A percentile compares a stretch with the other conserved stretches of the same genome.
These are phyloP conservation scores for Suillus lakei DNA, from an alignment of 768 basidiomycete species.

Conservation along the genomic window DNA sequence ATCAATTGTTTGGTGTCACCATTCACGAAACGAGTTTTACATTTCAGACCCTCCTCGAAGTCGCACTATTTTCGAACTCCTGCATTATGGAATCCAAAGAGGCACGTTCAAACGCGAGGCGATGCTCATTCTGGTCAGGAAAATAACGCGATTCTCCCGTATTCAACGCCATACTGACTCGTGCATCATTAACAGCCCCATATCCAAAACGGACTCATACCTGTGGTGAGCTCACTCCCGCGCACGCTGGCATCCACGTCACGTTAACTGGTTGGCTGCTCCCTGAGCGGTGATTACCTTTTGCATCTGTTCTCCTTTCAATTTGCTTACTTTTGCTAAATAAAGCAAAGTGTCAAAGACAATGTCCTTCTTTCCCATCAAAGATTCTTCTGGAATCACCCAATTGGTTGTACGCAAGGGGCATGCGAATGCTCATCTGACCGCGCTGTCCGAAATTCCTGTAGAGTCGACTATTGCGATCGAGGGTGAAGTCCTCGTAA, in stretches of 20 bases:
- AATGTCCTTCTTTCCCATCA: slow-evolving; percentile 87
- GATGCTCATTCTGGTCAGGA: slow-evolving; percentile 17
- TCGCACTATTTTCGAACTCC: slow-evolving; percentile 17
- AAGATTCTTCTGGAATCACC: slow-evolving; percentile 74
- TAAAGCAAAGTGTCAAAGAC: slow-evolving; percentile 68
- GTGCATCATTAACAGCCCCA: slow-evolving; percentile 45
- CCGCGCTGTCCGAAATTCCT: slow-evolving; percentile 63
- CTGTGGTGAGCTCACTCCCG: slow-evolving; percentile 59
- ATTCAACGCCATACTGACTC: neutral
- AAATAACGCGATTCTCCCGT: slow-evolving; percentile 10
- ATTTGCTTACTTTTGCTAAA: slow-evolving; percentile 39
- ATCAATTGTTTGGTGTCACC: neutral
- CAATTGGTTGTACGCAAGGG: slow-evolving; percentile 72
- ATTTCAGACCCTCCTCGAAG: slow-evolving; percentile 6
- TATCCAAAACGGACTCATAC: slow-evolving; percentile 65
- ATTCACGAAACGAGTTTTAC: neutral
- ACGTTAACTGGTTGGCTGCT: slow-evolving; percentile 84
- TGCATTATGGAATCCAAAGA: slow-evolving; percentile 13
- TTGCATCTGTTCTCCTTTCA: slow-evolving; percentile 34
- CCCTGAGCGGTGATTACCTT: slow-evolving; percentile 70
- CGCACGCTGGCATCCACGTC: slow-evolving; percentile 60
- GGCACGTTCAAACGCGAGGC: slow-evolving; percentile 9
- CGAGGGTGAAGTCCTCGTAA: slow-evolving; percentile 68
- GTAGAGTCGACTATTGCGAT: slow-evolving; percentile 80
- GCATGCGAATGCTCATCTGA: slow-evolving; percentile 35